Evolutionary conservation across 768 basidiomycete genomes (phyloP), one percentile per base, ranked within the genome.

Genomic region (Naganishia antarctica): DNA sequence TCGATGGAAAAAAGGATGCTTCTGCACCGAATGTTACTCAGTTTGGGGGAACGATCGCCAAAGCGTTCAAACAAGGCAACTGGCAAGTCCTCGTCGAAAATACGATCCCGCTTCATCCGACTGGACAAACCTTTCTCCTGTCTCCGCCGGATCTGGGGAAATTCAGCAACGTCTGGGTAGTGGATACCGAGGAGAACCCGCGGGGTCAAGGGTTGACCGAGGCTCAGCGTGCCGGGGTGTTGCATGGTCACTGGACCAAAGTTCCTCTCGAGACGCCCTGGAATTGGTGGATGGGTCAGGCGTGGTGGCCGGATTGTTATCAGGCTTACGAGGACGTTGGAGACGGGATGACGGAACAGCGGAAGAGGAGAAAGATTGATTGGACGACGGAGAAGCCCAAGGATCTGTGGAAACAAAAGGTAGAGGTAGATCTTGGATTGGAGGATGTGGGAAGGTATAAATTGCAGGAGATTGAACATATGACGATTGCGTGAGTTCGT

Each of bases 201-300:
- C 45, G 28, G 2, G 63, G 37, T 29, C 43, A 40, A 25, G 43
- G 41, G 3, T 8, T 46, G 44, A 8, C 41, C 44, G 25, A 23
- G 8, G 41, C 53, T 12, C 43, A 40, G 21, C 25, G 43, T 5
- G 25, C 37, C 11, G 57, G 31, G 18, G 47, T 59, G 21, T 12
- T 64, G 43, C 43, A 46, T 59, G 45, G 41, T 1, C 46, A 43
- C n/a, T 47, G 45, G 46, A 47, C 43, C 18, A 40, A 48, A 15
- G 45, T 61, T 3, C 64, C 68, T 3, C 44, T 69, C 4, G 67
- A 63, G 25, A 28, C 61, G 0, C 72, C 72, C 11, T 72, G 70
- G 70, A 59, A 73, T 40, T 60, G 63, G 12, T 77, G 76, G 76
- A 61, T 68, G 61, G 76, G 76, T 2, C 74, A 77, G 45, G 70